Base-by-base conservation (phyloP, 768 basidiomycete genomes). In the Phanerodontia chrysosporium region DNA sequence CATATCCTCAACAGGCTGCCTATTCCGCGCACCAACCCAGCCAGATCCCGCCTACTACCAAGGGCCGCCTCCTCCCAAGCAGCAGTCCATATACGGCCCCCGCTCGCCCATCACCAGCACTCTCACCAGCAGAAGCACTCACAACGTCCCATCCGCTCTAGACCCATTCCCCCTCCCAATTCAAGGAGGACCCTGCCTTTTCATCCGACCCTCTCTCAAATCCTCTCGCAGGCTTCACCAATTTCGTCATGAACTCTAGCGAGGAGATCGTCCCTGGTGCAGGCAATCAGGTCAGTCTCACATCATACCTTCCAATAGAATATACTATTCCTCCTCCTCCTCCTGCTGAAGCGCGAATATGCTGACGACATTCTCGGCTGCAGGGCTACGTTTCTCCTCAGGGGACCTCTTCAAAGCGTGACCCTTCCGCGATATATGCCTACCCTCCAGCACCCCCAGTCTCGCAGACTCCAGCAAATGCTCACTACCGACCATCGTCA, bases 171-270 rank as follows among this genome's bases (percentile, higher is more conserved):
- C 51, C 36, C 49, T 29, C 59, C 45, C 21, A 45, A 3, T 53
- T 53, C 42, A 13, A 42, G 49, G 55, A 67, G 27, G 73, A 74
- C 57, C 73, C 72, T 32, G 73, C 73, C 13, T 74, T 74, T 64
- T 70, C 73, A 25, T 51, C 58, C 39, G 71, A 74, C 64, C 72
- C 72, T n/a, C 62, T 58, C 32, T 48, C 45, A 29, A 72, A 74
- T 57, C 73, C 69, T 7, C 58, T 70, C 49, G 45, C 29, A 4
- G n/a, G 25, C 30, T 57, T 42, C 46, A 42, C 55, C 28, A 24
- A 25, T 30, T 67, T 70, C 57, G 58, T 64, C 58, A 70, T 70
- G 69, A 63, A 65, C 61, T 61, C 62, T 39, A 58, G 54, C 36
- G 69, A 68, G 56, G 63, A 67, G 58, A 67, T 70, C 59, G 35